Evolutionary conservation across 2,329 filamentous ascomycete genomes (phyloP), one percentile per base, ranked within the genome.

Genomic region (Arthrobotrys musiformis): DNA sequence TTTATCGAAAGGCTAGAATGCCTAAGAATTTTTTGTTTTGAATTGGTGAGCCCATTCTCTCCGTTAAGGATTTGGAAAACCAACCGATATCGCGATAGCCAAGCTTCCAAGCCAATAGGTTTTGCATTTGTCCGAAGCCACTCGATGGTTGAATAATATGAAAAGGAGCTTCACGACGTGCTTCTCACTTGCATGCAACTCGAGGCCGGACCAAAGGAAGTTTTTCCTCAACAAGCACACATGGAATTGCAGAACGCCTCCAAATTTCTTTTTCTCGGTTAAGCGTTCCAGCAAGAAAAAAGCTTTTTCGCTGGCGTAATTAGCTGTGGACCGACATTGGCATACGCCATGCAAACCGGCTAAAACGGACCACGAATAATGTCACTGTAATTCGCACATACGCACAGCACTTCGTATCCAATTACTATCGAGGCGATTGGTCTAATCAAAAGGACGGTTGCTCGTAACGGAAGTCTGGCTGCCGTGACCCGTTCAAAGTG

Each of bases 261-360:
- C 50, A 46, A 46, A 70, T 61, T 77, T 61, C 66, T 77, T 77
- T 77, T 77, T 77, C 52, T 67, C 73, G 72, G 72, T 67, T 77
- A 70, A 61, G 46, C 40, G 60, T 70, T 58, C 72, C 58, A 70
- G 37, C 28, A 28, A 63, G 50, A 70, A 70, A 70, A 70, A 77
- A 77, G 66, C 58, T 69, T 77, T 69, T 66, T 76, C 33, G 61
- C 66, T 77, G 73, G 73, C 73, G 73, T 77, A 77, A 77, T 70
- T 70, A 35, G 58, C 61, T 70, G 64, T 70, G 30, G 33, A 50
- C 66, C 66, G 33, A 60, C 54, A 70, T 77, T 77, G 73, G 73
- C 73, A 77, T 64, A 77, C 73, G 73, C 67, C 73, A 77, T 77
- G 73, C 66, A 61, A 70, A 66, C 73, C 66, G 66, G 72, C 46